Base-by-base conservation (phyloP, 2,329 filamentous ascomycete genomes). In the Pseudogymnoascus pannorum region DNA sequence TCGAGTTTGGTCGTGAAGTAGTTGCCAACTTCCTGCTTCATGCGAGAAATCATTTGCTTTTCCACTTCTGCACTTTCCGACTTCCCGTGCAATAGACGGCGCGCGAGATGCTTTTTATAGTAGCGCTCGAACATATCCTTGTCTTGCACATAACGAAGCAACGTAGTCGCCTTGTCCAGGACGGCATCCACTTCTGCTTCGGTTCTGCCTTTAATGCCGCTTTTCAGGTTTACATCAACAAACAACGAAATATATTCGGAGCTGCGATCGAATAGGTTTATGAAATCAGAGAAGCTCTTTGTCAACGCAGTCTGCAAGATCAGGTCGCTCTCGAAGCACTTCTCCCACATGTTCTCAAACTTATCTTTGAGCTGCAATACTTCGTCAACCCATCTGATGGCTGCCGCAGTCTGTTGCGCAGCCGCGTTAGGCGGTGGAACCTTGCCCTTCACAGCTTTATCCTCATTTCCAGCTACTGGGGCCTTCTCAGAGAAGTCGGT, bases 101-200 rank as follows among this genome's bases (percentile, higher is more conserved):
- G 88, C 48, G 91, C 93, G 22, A 99, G 81, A 75, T 99, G 94
- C 72, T 96, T 96, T 78, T 97, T 96, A 78, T 99, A 97, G 74
- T 99, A 99, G 4, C 89, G 86, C 76, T 99, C 93, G 70, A 99
- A 97, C 67, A 96, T 81, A 72, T 99, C 94, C 75, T 93, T 94
- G 70, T 97, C 93, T 61, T 87, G 85, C 36, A 99, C 83, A 68
- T 96, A 97, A 51, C 92, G 87, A 59, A 99, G 82, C 5, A 99
- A 79, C 0, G 88, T 85, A 64, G 96, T 95, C 11, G 92, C 92
- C 72, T 94, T 96, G 63, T 97, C 92, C 40, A 97, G 78, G 1
- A 96, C 84, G 6, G 77, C 74, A 68, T 97, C 93, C 12, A 97
- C 84, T 71, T 97, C 93, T 26, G 81, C 81, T 68, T 97, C 94